Evolutionary conservation across 2,329 filamentous ascomycete genomes (phyloP).

Genomic region (Fusarium tjaetaba): DNA sequence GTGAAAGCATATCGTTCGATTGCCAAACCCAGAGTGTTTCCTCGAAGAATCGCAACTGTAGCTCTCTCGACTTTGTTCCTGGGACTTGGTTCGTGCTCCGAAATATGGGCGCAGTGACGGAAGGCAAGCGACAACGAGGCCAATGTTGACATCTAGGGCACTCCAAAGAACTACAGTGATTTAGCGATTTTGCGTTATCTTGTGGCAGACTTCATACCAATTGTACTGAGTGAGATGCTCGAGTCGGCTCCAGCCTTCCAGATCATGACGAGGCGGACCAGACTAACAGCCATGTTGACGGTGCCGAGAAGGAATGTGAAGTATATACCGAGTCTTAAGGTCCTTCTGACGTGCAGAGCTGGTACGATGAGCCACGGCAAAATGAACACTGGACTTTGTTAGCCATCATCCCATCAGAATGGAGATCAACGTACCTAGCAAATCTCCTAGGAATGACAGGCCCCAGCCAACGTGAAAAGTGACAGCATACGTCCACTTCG

Average conservation of each 20-base stretch:
- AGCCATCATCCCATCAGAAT: rapidly evolving
- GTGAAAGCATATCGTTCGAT: not conserved
- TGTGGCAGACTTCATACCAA: too few species aligned
- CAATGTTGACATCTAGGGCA: conserved; percentile 22
- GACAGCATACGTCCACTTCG: not conserved
- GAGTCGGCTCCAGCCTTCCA: conserved; percentile 16
- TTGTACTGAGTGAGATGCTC: conserved; percentile 10
- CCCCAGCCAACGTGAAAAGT: conserved; percentile 27
- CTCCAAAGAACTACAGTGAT: conserved; percentile 36
- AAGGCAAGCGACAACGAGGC: conserved; percentile 29
- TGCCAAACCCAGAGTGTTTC: not conserved
- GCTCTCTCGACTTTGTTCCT: not conserved
- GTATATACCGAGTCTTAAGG: conserved; percentile 25
- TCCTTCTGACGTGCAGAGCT: not conserved
- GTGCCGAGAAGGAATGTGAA: conserved; percentile 29
- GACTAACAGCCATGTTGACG: conserved; percentile 28
- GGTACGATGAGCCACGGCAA: conserved; percentile 31
- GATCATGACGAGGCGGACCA: conserved; percentile 22
- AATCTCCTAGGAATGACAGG: conserved; percentile 16
- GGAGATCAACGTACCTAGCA: not conserved
- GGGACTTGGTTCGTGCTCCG: not conserved
- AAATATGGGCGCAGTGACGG: conserved; percentile 36
- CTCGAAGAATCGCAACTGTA: not conserved
- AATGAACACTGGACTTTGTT: not conserved
- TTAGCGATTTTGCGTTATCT: too few species aligned